Percentiles rank a stretch among this genome's conserved stretches.
These are phyloP conservation scores for Polytrichum commune DNA, from an alignment of 225 moss, liverwort and hornwort species.

Conservation along the genomic window DNA sequence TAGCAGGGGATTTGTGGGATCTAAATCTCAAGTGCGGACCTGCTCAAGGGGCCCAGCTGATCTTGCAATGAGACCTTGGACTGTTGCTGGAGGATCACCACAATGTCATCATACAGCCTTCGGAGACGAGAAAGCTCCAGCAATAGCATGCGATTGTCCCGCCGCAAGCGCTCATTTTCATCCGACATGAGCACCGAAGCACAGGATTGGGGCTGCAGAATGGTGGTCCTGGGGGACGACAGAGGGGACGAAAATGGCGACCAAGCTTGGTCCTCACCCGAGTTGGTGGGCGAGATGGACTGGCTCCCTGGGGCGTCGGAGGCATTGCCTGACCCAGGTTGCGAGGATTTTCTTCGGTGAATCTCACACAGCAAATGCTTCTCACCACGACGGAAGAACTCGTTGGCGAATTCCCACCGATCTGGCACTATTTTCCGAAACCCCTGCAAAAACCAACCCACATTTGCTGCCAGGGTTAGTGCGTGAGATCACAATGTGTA, in stretches of 20 bases:
- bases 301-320: constrained; percentile 51
- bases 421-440: constrained; percentile 85
- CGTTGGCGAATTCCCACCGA: constrained; percentile 86
- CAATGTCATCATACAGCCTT: constrained; percentile 67
- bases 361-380: constrained; percentile 78
- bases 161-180: constrained; percentile 69
- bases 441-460: constrained; percentile 39
- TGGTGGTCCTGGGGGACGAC: constrained; percentile 56
- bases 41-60: constrained; percentile 36
- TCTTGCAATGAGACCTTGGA: constrained; percentile 63
- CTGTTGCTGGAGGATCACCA: constrained; percentile 71
- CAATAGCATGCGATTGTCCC: constrained; percentile 69
- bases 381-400: constrained; percentile 72
- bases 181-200: constrained; percentile 53
- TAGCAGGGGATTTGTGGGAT: constrained; percentile 14
- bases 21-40: constrained; percentile 20
- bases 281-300: constrained; percentile 68
- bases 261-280: constrained; percentile 71
- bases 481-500: neutral
- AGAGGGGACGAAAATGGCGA: constrained; percentile 71
- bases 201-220: constrained; percentile 35
- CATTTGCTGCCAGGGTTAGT: neutral
- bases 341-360: constrained; percentile 65
- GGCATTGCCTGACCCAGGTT: constrained; percentile 45
- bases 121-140: constrained; percentile 66